Conservation (phyloP, 495 filamentous ascomycete species). For the Platismatia glauca region DNA sequence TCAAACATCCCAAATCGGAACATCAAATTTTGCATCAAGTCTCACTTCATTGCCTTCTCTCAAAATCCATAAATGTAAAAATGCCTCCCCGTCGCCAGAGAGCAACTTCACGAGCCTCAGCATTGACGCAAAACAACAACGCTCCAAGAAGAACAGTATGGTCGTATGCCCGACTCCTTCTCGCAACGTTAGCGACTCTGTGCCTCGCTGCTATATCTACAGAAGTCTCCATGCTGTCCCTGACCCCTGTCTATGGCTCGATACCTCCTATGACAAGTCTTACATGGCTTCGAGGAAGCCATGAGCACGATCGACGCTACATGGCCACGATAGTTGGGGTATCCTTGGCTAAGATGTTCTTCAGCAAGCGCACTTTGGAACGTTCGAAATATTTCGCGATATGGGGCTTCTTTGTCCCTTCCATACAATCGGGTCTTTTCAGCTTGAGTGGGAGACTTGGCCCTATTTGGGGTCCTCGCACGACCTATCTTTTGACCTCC, state of each 20-base stretch:
- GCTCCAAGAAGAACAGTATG: neutral
- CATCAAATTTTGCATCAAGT: neutral
- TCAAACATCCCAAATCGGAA: too few relatives aligned
- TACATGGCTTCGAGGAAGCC: conserved; percentile 27
- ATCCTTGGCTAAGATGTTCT: conserved; percentile 46
- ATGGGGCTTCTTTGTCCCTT: conserved; percentile 48
- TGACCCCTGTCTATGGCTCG: conserved; percentile 71
- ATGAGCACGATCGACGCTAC: neutral
- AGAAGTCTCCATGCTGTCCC: conserved; percentile 47
- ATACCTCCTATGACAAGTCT: conserved; percentile 69
- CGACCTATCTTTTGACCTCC: conserved; percentile 63
- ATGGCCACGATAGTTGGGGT: neutral
- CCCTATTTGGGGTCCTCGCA: conserved; percentile 58
- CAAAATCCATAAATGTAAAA: neutral
- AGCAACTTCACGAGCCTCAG: too few relatives aligned
- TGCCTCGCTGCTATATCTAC: conserved; percentile 66
- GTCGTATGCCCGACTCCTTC: neutral
- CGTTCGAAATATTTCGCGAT: conserved; percentile 45
- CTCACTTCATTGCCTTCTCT: neutral
- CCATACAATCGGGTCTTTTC: conserved; percentile 59
- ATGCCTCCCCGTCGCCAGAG: neutral
- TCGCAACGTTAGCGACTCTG: neutral
- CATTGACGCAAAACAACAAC: neutral
- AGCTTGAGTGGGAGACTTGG: conserved; percentile 54
- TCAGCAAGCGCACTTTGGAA: conserved; percentile 1